phyloP scores from a whole-genome alignment of 495 filamentous ascomycete genomes.

The Aspergillus saccharolyticus region DNA sequence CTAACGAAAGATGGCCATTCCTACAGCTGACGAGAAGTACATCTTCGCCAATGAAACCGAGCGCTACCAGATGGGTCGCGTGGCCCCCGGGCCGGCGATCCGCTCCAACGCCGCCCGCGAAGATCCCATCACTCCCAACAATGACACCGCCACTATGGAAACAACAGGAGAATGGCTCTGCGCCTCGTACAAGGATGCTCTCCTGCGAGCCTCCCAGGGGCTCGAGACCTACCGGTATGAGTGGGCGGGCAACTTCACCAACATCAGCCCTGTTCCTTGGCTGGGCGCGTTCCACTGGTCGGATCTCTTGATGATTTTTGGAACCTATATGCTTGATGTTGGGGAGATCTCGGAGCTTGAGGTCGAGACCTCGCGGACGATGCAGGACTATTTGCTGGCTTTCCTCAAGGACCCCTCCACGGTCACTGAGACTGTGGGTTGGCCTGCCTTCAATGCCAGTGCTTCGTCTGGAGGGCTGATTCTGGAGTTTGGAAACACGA shows the following conservation, averaged over 20 bases:
- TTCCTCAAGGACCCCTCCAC: conserved; percentile 16
- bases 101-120: conserved; percentile 1
- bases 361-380: conserved; percentile 26
- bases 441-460: not conserved
- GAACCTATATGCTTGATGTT: conserved; percentile 30
- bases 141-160: not conserved
- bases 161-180: not conserved
- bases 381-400: conserved; percentile 36
- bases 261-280: conserved; percentile 38
- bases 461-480: not conserved
- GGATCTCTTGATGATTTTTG: conserved; percentile 44
- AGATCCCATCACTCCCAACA: not conserved
- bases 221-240: conserved; percentile 30
- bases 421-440: not conserved
- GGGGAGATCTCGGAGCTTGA: conserved; percentile 31
- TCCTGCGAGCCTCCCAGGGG: conserved; percentile 8
- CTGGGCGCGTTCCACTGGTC: conserved; percentile 43
- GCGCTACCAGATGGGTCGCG: conserved; percentile 7
- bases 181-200: not conserved
- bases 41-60: conserved; percentile 34
- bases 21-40: conserved; percentile 2
- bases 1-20: not conserved
- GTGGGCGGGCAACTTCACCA: conserved; percentile 45
- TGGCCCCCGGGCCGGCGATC: conserved; percentile 25
- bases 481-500: conserved; percentile 1